Conservation (phyloP, 495 filamentous ascomycete species). For the Apodospora peruviana region DNA sequence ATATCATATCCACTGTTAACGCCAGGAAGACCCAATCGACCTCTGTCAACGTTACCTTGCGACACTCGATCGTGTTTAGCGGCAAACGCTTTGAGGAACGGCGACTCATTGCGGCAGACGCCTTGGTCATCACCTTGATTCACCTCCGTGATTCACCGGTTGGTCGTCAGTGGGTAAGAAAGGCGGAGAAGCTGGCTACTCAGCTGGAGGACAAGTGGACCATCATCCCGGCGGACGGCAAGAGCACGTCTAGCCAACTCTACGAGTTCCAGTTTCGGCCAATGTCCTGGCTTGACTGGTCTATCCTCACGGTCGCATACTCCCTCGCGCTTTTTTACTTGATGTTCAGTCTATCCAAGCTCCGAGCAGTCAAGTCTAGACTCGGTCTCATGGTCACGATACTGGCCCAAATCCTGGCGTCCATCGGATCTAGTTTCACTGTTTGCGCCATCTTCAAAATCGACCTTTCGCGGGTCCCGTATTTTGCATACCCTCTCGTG, state of each 20-base stretch:
- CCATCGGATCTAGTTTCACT: conserved; percentile 60
- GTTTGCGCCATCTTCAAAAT: conserved; percentile 57
- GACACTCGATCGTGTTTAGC: conserved; percentile 69
- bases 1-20: conserved; percentile 63
- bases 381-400: conserved; percentile 62
- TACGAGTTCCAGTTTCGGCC: conserved; percentile 71
- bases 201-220: conserved; percentile 45
- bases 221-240: conserved; percentile 54
- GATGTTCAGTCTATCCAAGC: conserved; percentile 49
- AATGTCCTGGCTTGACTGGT: conserved; percentile 54
- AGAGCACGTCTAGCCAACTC: conserved; percentile 44
- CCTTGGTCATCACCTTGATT: conserved; percentile 66
- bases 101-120: conserved; percentile 59
- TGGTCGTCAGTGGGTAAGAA: conserved; percentile 54
- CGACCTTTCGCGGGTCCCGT: conserved; percentile 55
- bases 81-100: conserved; percentile 63
- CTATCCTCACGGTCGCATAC: conserved; percentile 56
- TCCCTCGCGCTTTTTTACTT: conserved; percentile 53
- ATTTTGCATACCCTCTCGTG: conserved; percentile 63
- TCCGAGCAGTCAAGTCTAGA: conserved; percentile 62
- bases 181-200: conserved; percentile 41
- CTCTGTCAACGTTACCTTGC: conserved; percentile 60
- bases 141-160: conserved; percentile 54
- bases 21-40: conserved; percentile 45
- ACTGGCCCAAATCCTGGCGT: conserved; percentile 58